Evolutionary conservation across 345 rosid genomes (phyloP).

Genomic region (Salix exigua): DNA sequence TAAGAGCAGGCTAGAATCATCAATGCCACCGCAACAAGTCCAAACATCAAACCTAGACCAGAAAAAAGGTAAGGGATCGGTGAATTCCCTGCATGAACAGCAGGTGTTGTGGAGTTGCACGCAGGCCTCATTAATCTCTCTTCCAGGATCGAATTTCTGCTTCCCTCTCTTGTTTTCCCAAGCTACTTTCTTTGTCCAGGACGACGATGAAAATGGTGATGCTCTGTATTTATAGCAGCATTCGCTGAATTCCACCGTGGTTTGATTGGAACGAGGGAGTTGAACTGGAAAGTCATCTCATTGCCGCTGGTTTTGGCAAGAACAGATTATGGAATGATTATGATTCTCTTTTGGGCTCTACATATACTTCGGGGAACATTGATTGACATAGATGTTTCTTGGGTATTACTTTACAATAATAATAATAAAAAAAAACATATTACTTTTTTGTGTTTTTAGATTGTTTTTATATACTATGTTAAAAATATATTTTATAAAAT

Average conservation of each 20-base stretch:
- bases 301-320: no score
- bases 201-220: neutral
- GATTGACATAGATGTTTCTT: neutral
- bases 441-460: no score
- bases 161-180: neutral
- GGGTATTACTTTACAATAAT: no score
- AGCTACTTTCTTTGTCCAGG: neutral
- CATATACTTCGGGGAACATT: no score
- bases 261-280: conserved; percentile 19
- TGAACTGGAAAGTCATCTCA: no score
- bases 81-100: conserved; percentile 26
- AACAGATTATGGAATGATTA: no score
- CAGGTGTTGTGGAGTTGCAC: conserved; percentile 20
- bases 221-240: conserved; percentile 23
- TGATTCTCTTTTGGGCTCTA: no score
- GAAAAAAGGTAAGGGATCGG: conserved; percentile 50
- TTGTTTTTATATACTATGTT: no score
- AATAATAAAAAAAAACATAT: no score
- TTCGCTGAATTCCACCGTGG: conserved; percentile 6
- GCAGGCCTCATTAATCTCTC: conserved; percentile 33
- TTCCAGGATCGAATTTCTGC: neutral
- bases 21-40: conserved; percentile 39
- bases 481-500: no score
- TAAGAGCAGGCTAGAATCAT: conserved; percentile 47
- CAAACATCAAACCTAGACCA: conserved; percentile 47